Conservation (phyloP, 2,329 filamentous ascomycete species). For the Ceratocystis diversiconidia region DNA sequence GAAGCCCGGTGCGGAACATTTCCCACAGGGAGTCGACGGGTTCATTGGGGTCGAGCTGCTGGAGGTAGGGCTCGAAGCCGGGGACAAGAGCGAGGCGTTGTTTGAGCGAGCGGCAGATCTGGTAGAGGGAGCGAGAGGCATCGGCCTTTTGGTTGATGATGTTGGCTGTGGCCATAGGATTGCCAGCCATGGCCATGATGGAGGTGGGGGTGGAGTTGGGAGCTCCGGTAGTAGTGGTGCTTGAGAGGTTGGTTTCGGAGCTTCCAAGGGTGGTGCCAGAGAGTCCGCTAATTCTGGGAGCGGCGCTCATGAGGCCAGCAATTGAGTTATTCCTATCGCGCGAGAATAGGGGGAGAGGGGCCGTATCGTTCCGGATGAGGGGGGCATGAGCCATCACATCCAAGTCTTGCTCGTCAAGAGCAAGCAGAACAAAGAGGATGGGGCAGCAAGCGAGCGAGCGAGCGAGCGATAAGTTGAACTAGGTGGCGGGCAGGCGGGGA, state of each 20-base stretch:
- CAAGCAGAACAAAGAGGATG: slow-evolving; percentile 5
- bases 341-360: slow-evolving; percentile 41
- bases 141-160: slow-evolving; percentile 97
- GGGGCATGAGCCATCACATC: slow-evolving; percentile 43
- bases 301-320: slow-evolving; percentile 36
- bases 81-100: slow-evolving; percentile 71
- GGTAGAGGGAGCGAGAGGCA: slow-evolving; percentile 80
- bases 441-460: background rate
- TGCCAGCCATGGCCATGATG: slow-evolving; percentile 35
- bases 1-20: slow-evolving; percentile 68
- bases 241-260: slow-evolving; percentile 38
- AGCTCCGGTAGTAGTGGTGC: slow-evolving; percentile 21
- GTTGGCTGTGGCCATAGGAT: slow-evolving; percentile 67
- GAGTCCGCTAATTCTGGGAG: slow-evolving; percentile 45
- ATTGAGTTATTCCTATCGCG: slow-evolving; percentile 33
- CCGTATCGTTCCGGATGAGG: slow-evolving; percentile 44
- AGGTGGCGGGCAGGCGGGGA: background rate
- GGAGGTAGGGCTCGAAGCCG: slow-evolving; percentile 61
- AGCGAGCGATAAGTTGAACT: background rate
- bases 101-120: slow-evolving; percentile 80
- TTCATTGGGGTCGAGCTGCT: slow-evolving; percentile 53
- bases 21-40: slow-evolving; percentile 88
- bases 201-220: slow-evolving; percentile 16
- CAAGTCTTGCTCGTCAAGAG: slow-evolving; percentile 17
- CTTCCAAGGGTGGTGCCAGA: slow-evolving; percentile 45